These are phyloP conservation scores for Leccinellum albellum DNA, from an alignment of 768 basidiomycete species.

Conservation along the genomic window DNA sequence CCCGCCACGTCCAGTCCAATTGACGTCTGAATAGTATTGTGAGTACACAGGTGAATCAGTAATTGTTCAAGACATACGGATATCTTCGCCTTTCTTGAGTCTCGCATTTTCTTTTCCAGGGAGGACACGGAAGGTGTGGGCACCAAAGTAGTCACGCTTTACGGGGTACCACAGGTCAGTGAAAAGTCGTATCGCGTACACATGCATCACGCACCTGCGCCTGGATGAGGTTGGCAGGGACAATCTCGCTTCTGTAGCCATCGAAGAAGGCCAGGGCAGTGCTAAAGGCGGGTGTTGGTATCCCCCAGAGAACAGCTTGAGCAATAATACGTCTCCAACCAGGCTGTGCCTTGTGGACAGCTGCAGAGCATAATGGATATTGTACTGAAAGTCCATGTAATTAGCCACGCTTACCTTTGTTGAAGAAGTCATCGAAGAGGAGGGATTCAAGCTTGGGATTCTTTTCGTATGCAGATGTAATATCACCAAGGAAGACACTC, in stretches of 20 bases:
- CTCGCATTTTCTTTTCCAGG: slow-evolving; percentile 86
- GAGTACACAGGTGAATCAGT: background rate
- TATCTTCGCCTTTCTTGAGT: slow-evolving; percentile 78
- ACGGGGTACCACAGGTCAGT: slow-evolving; percentile 4
- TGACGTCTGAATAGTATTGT: slow-evolving; percentile 61
- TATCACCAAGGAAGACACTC: slow-evolving; percentile 94
- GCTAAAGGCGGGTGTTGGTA: slow-evolving; percentile 96
- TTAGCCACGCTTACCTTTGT: slow-evolving; percentile 55
- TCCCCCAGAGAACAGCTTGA: slow-evolving; percentile 96
- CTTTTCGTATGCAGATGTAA: slow-evolving; percentile 87
- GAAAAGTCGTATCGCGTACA: background rate
- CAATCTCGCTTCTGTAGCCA: slow-evolving; percentile 92
- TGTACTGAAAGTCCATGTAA: background rate
- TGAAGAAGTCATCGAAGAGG: slow-evolving; percentile 97
- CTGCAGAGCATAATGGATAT: slow-evolving; percentile 33
- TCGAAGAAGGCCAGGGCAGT: slow-evolving; percentile 99
- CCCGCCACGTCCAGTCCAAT: slow-evolving; percentile 98
- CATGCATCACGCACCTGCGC: slow-evolving; percentile 58
- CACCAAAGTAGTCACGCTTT: slow-evolving; percentile 97
- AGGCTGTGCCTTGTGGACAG: slow-evolving; percentile 90
- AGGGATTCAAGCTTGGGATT: slow-evolving; percentile 82
- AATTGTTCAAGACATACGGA: slow-evolving; percentile 58
- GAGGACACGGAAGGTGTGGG: slow-evolving; percentile 94
- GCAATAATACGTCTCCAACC: slow-evolving; percentile 98
- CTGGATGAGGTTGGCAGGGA: slow-evolving; percentile 93